These are phyloP conservation scores for Oldenlandia corymbosa DNA, from an alignment of 257 asterid species.

Conservation along the genomic window DNA sequence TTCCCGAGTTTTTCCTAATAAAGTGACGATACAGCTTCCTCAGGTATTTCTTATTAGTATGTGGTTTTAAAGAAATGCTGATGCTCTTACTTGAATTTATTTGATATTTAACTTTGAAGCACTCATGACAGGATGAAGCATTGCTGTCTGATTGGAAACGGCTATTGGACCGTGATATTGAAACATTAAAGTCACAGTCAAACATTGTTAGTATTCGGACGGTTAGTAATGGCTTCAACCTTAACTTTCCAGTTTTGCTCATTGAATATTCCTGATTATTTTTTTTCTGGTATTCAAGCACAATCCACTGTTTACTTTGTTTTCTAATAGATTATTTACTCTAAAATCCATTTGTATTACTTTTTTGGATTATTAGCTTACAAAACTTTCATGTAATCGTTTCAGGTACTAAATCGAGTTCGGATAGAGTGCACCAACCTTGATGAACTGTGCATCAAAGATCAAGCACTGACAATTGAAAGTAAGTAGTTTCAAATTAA, in stretches of 20 bases:
- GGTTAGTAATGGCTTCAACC: constrained; percentile 35
- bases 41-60: constrained; percentile 44
- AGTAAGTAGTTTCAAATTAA: constrained; percentile 39
- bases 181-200: constrained; percentile 74
- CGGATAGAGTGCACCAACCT: constrained; percentile 68
- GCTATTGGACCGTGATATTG: constrained; percentile 75
- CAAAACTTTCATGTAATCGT: not conserved
- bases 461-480: constrained; percentile 77
- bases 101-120: not conserved
- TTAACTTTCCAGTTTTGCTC: not conserved
- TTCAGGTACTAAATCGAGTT: constrained; percentile 50
- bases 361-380: not conserved
- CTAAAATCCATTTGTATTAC: too few relatives aligned
- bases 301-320: not conserved
- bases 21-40: constrained; percentile 81
- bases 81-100: not conserved
- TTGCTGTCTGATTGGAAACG: constrained; percentile 80
- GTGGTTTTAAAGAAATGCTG: not conserved
- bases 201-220: constrained; percentile 63
- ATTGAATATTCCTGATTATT: not conserved
- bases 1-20: constrained; percentile 84
- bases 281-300: not conserved
- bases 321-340: not conserved
- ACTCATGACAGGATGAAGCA: constrained; percentile 58
- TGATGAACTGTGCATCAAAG: constrained; percentile 65